phyloP scores from a whole-genome alignment of 768 basidiomycete genomes.

The Russula dissimulans region DNA sequence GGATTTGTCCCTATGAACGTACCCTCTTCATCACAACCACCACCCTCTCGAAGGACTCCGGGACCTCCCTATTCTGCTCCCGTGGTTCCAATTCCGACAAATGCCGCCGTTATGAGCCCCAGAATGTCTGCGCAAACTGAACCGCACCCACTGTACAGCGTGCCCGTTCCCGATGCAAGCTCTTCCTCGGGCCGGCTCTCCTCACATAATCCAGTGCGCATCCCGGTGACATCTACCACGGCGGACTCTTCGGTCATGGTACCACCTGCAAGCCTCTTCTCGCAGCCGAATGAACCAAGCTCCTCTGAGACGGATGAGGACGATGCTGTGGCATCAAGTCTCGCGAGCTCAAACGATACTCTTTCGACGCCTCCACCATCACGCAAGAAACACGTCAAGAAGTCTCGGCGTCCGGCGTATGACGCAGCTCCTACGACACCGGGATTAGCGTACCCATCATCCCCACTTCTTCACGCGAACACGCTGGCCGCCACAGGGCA shows the following conservation, averaged over 20 bases:
- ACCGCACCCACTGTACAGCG: slow-evolving; percentile 3
- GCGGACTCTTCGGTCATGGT: slow-evolving; percentile 12
- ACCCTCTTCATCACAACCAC: slow-evolving; percentile 5
- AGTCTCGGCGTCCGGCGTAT: slow-evolving; percentile 7
- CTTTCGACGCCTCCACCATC: slow-evolving; percentile 18
- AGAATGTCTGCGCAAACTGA: background rate
- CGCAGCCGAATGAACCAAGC: slow-evolving; percentile 8
- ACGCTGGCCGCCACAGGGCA: slow-evolving; percentile 1
- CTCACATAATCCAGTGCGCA: slow-evolving; percentile 1
- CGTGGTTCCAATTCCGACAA: background rate
- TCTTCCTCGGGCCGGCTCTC: slow-evolving; percentile 8
- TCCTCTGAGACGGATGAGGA: slow-evolving; percentile 17
- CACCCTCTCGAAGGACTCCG: background rate
- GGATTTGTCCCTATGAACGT: slow-evolving; percentile 15
- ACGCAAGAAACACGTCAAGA: slow-evolving; percentile 1
- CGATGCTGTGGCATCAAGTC: slow-evolving; percentile 11
- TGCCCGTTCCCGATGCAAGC: slow-evolving; percentile 9
- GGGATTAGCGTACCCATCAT: slow-evolving; percentile 12
- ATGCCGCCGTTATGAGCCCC: background rate
- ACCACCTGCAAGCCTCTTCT: slow-evolving; percentile 15
- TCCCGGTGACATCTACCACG: slow-evolving; percentile 7
- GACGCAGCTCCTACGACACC: slow-evolving; percentile 10
- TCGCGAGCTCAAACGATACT: slow-evolving; percentile 18
- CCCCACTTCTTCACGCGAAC: slow-evolving; percentile 2
- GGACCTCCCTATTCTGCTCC: background rate